Evolutionary conservation across 768 basidiomycete species (phyloP).

Genomic region (Lentinula lateritia): DNA sequence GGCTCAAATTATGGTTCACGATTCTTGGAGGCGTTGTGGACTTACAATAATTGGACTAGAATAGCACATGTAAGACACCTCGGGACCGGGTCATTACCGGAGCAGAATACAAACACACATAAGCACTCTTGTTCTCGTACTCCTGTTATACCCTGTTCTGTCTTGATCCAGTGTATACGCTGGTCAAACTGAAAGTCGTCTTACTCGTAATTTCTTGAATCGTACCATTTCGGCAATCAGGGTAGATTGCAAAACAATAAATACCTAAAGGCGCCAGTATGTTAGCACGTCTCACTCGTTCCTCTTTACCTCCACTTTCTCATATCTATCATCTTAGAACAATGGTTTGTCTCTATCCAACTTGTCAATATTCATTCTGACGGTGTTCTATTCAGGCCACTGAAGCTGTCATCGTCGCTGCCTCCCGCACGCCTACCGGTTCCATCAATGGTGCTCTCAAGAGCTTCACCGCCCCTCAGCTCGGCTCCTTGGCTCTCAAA

Average conservation of each 20-base stretch:
- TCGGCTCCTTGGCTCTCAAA: slow-evolving; percentile 85
- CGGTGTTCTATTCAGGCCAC: slow-evolving; percentile 35
- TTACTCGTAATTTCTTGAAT: slow-evolving; percentile 9
- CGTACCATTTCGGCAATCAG: slow-evolving; percentile 29
- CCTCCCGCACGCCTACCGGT: slow-evolving; percentile 90
- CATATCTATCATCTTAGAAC: slow-evolving; percentile 33
- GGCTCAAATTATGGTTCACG: slow-evolving; percentile 78
- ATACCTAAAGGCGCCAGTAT: slow-evolving; percentile 35
- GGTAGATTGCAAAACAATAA: slow-evolving; percentile 9
- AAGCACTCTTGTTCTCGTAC: background rate
- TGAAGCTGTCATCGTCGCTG: slow-evolving; percentile 92
- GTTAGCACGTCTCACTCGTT: slow-evolving; percentile 34
- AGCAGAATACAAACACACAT: slow-evolving; percentile 3
- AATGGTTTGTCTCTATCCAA: slow-evolving; percentile 37
- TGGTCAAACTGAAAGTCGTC: background rate
- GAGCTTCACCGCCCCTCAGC: slow-evolving; percentile 82
- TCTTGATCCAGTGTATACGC: background rate
- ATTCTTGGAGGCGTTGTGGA: slow-evolving; percentile 63
- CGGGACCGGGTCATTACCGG: background rate
- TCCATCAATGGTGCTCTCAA: slow-evolving; percentile 90
- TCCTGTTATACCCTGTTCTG: background rate
- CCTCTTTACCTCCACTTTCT: slow-evolving; percentile 28
- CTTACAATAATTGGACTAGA: slow-evolving; percentile 23
- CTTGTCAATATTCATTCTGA: background rate
- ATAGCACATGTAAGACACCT: background rate